Evolutionary conservation across 2,329 filamentous ascomycete genomes (phyloP), one percentile per base, ranked within the genome.

Genomic region (Cytospora piceicola): DNA sequence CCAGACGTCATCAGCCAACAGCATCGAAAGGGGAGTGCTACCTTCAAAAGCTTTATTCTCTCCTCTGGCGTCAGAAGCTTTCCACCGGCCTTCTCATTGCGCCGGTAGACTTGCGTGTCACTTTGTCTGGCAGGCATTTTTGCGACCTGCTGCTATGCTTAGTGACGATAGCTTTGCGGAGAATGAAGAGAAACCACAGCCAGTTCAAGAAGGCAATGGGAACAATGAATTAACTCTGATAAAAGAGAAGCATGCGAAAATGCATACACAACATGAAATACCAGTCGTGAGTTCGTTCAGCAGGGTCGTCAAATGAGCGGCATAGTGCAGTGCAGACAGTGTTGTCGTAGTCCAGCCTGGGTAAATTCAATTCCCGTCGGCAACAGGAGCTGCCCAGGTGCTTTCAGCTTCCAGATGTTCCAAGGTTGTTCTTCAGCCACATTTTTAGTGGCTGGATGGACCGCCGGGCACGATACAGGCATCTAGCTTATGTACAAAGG

Each of bases 11-110:
- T 57, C 67, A 51, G 36, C 5, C 70, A 20, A 15, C 24, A 24
- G 32, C 49, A 52, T 49, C 30, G 58, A 63, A 36, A 36, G 17
- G 9, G 24, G 30, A 27, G 17, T 69, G 72, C 53, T 65, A 83
- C 82, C 77, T 82, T 74, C 57, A 83, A 69, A 27, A 84, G 74
- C 68, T 78, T 77, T 67, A 82, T 74, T 66, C 81, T 76, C 70
- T 83, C 77, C 67, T 77, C 74, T n/a, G 76, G 73, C 11, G 77
- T 79, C 64, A 83, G 69, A 24, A 78, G 71, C 68, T 73, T 80
- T 70, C 80, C 77, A 46, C 77, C 78, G 51, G 73, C 70, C 70
- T 77, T 80, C 58, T 79, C 80, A 74, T 84, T 81, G 52, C 77
- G 75, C 62, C 82, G 75, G 71, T 83, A 83, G 58, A 77, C 70